Conservation (phyloP, 208 protist species). For the Trichomonas gallinae region DNA sequence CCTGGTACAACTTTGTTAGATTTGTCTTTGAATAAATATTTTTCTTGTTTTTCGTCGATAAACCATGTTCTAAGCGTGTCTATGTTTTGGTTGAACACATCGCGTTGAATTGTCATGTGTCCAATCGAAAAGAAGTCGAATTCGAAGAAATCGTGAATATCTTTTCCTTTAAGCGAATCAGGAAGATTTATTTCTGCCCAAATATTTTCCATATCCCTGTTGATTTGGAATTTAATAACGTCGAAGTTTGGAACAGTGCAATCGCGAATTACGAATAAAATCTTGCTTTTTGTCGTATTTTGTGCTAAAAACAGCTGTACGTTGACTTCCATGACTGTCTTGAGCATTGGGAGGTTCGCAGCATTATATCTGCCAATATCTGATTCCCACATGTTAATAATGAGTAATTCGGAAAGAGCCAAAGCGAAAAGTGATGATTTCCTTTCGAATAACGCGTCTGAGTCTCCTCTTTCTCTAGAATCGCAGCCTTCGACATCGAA, state of each 20-base stretch:
- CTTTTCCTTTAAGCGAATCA: not conserved
- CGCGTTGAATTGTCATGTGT: not conserved
- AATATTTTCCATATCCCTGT: not conserved
- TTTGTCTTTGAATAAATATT: not conserved
- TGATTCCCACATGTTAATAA: conserved; percentile 32
- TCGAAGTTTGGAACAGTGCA: not conserved
- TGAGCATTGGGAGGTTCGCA: conserved; percentile 13
- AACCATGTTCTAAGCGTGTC: not conserved
- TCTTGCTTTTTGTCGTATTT: conserved; percentile 8
- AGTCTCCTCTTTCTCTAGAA: conserved; percentile 2
- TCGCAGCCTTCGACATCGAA: conserved; percentile 33
- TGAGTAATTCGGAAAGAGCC: conserved; percentile 19
- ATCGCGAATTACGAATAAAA: conserved; percentile 34
- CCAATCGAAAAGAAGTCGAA: not conserved
- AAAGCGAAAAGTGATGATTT: conserved; percentile 26
- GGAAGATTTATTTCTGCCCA: not conserved
- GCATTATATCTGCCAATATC: conserved; percentile 31
- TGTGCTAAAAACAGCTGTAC: conserved; percentile 4
- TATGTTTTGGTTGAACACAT: not conserved
- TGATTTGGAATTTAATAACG: not conserved
- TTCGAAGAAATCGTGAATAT: not conserved
- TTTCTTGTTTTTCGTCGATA: not conserved
- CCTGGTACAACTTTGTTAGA: conserved; percentile 5
- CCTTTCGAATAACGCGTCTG: conserved; percentile 24
- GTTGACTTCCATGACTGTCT: conserved; percentile 29